phyloP scores from a whole-genome alignment of 805 yeast species.

The Cyberlindnera mrakii region DNA sequence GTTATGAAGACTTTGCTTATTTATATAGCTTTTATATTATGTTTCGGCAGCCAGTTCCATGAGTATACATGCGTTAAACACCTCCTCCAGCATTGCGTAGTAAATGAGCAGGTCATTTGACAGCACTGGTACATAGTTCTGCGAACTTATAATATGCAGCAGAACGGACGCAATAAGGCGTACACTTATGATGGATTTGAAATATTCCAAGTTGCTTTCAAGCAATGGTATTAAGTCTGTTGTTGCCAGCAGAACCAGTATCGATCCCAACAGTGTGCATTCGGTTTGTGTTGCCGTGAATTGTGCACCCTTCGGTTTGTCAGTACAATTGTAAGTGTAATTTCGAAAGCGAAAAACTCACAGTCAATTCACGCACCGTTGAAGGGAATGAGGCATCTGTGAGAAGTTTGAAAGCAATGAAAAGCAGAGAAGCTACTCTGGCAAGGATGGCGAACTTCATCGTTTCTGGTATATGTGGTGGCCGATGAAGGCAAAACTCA shows the following conservation, averaged over 20 bases:
- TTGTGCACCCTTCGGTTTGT: too few relatives aligned
- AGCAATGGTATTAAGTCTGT: slow-evolving; percentile 2
- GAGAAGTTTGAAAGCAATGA: neutral
- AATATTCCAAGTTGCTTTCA: slow-evolving; percentile 1
- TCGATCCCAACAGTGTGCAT: neutral
- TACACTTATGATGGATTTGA: neutral
- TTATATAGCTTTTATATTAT: too few relatives aligned
- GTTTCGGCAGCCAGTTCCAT: too few relatives aligned
- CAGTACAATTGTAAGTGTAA: too few relatives aligned
- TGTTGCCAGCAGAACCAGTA: neutral
- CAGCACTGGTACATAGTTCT: neutral
- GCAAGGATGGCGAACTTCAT: neutral
- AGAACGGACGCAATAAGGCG: neutral
- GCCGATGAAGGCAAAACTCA: neutral
- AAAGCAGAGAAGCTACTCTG: neutral
- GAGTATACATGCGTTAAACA: neutral
- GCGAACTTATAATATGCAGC: neutral
- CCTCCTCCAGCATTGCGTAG: slow-evolving; percentile 3
- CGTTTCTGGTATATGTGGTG: neutral
- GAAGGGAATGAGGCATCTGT: neutral
- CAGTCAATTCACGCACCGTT: neutral
- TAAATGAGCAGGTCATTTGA: neutral
- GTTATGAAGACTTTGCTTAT: neutral
- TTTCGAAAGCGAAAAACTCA: too few relatives aligned
- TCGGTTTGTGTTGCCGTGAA: neutral